Evolutionary conservation across 306 rosid species (phyloP).

Genomic region (Cyclanthera cordifolia): DNA sequence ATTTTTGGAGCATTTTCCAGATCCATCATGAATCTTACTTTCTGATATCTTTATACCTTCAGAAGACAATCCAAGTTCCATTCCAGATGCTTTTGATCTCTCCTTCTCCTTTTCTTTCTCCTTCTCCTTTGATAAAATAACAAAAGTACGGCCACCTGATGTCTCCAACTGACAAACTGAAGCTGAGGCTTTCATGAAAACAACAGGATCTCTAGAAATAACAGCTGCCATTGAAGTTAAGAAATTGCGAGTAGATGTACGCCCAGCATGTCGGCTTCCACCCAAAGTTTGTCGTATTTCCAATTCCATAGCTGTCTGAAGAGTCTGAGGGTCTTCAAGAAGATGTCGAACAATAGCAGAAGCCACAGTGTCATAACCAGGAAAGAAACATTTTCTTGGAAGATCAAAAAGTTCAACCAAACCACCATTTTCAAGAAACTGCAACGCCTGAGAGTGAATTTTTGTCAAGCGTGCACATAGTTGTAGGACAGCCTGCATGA

Average conservation of each 20-base stretch:
- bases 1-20: constrained; percentile 64
- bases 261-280: constrained; percentile 77
- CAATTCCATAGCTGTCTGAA: constrained; percentile 93
- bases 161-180: constrained; percentile 87
- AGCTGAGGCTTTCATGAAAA: constrained; percentile 91
- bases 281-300: constrained; percentile 77
- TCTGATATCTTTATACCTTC: constrained; percentile 73
- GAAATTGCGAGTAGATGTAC: constrained; percentile 61
- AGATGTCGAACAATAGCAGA: constrained; percentile 95
- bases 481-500: constrained; percentile 97
- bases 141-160: constrained; percentile 75
- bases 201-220: constrained; percentile 84
- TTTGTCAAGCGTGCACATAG: constrained; percentile 88
- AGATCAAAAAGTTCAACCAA: constrained; percentile 65
- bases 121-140: constrained; percentile 64
- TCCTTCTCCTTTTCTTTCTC: constrained; percentile 91
- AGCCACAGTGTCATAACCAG: constrained; percentile 92
- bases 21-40: constrained; percentile 65
- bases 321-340: constrained; percentile 96
- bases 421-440: constrained; percentile 93
- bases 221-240: constrained; percentile 87
- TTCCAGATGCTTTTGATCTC: constrained; percentile 46
- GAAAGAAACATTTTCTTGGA: constrained; percentile 77
- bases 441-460: constrained; percentile 68
- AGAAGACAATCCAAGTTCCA: constrained; percentile 58